Conservation (phyloP, 2,329 filamentous ascomycete genomes). For the Helicocarpus griseus region DNA sequence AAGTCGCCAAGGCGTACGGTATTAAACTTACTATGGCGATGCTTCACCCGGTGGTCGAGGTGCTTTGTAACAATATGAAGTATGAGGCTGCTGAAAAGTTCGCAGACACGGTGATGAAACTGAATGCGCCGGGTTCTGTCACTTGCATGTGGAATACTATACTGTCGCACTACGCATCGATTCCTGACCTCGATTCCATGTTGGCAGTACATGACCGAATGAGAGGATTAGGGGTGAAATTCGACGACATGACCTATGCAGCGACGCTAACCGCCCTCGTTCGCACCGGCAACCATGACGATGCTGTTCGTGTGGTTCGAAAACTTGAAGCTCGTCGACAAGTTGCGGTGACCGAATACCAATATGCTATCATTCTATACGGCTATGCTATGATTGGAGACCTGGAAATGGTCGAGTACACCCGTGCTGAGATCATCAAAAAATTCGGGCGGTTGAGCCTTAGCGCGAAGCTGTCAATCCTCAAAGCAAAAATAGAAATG, state of each 20-base stretch:
- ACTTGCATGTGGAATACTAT: slow-evolving; percentile 71
- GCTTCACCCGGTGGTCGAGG: slow-evolving; percentile 56
- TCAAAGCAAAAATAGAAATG: slow-evolving; percentile 26
- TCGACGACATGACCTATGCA: slow-evolving; percentile 50
- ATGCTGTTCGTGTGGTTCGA: slow-evolving; percentile 44
- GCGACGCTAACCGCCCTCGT: slow-evolving; percentile 51
- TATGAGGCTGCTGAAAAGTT: slow-evolving; percentile 49
- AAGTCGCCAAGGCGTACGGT: slow-evolving; percentile 46
- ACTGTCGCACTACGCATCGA: slow-evolving; percentile 57
- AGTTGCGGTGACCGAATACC: slow-evolving; percentile 33
- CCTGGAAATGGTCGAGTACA: slow-evolving; percentile 40
- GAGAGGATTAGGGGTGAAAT: slow-evolving; percentile 40
- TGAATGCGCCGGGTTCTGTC: slow-evolving; percentile 42
- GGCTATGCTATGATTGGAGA: slow-evolving; percentile 41
- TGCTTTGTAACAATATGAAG: slow-evolving; percentile 51
- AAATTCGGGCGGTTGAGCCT: slow-evolving; percentile 25
- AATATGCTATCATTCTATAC: slow-evolving; percentile 39
- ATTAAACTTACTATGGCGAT: slow-evolving; percentile 49
- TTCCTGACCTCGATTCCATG: slow-evolving; percentile 48
- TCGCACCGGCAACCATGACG: slow-evolving; percentile 43
- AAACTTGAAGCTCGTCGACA: slow-evolving; percentile 28
- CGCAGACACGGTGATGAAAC: slow-evolving; percentile 46
- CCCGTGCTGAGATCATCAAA: slow-evolving; percentile 36
- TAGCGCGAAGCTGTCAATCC: slow-evolving; percentile 26
- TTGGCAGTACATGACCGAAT: slow-evolving; percentile 48